Percentiles rank a stretch among this genome's conserved stretches.
phyloP scores from a whole-genome alignment of 2,329 filamentous ascomycete genomes.

The Dactylellina parvicollis region DNA sequence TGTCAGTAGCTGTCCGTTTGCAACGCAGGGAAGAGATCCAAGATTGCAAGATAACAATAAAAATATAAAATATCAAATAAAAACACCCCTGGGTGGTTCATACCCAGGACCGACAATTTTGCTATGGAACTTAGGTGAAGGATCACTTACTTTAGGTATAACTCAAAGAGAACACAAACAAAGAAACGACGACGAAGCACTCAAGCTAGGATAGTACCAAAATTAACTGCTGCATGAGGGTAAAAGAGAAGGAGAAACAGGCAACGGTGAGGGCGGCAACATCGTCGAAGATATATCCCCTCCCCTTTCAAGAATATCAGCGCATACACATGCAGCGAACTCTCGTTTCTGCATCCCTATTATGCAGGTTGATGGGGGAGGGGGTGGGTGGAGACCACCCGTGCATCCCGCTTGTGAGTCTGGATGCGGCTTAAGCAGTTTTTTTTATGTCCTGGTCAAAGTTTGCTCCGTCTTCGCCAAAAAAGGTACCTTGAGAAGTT shows the following conservation, averaged over 20 bases:
- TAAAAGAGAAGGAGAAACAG: conserved; percentile 20
- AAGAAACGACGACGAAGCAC: conserved; percentile 40
- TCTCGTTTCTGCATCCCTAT: conserved; percentile 52
- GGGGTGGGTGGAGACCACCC: conserved; percentile 29
- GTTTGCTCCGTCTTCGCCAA: conserved; percentile 25
- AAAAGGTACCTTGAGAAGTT: conserved; percentile 28
- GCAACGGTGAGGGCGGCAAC: conserved; percentile 31
- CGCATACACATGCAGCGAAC: conserved; percentile 28
- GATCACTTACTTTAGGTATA: conserved; percentile 35
- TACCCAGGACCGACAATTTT: too few species aligned
- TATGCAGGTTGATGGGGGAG: conserved; percentile 42
- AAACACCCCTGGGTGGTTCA: too few species aligned
- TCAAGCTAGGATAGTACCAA: conserved; percentile 25
- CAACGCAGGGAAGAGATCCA: too few species aligned
- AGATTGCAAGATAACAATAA: too few species aligned
- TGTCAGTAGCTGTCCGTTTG: conserved; percentile 26
- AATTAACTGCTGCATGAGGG: conserved; percentile 37
- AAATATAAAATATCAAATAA: too few species aligned
- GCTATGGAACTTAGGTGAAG: not conserved
- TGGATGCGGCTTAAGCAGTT: conserved; percentile 8
- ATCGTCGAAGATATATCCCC: conserved; percentile 49
- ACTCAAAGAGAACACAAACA: conserved; percentile 23
- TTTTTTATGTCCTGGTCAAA: conserved; percentile 10
- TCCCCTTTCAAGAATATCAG: conserved; percentile 11
- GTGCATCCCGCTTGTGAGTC: conserved; percentile 31